These are phyloP conservation scores for Hapsidospora chrysogenum DNA, from an alignment of 495 filamentous ascomycete species.

Conservation along the genomic window DNA sequence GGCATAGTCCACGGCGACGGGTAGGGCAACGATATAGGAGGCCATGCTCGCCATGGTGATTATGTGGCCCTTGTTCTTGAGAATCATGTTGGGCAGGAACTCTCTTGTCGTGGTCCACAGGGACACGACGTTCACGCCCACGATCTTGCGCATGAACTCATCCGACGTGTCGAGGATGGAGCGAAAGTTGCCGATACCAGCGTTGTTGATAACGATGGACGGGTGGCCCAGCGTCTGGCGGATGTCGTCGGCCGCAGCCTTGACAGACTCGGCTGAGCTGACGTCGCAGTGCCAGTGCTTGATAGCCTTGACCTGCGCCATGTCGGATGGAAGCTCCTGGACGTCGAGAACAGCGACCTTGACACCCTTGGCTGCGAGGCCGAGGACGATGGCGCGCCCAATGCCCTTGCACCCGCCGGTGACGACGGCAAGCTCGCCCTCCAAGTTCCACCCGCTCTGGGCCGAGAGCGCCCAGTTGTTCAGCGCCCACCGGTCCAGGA, in stretches of 20 bases:
- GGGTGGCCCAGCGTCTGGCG: conserved; percentile 28
- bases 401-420: conserved; percentile 42
- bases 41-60: conserved; percentile 37
- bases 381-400: conserved; percentile 29
- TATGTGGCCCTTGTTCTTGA: conserved; percentile 40
- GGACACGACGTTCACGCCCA: conserved; percentile 39
- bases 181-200: conserved; percentile 31
- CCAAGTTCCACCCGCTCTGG: conserved; percentile 19
- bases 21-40: conserved; percentile 29
- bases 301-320: conserved; percentile 19
- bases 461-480: conserved; percentile 29
- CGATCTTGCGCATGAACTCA: conserved; percentile 27
- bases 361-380: conserved; percentile 25
- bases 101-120: conserved; percentile 40
- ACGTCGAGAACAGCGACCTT: conserved; percentile 35
- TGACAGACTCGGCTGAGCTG: conserved; percentile 28
- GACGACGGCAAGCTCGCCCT: conserved; percentile 32
- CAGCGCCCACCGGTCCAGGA: conserved; percentile 22
- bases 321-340: conserved; percentile 1
- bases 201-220: conserved; percentile 44
- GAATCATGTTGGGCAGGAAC: conserved; percentile 42
- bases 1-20: conserved; percentile 35
- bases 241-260: conserved; percentile 24
- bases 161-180: conserved; percentile 33
- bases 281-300: conserved; percentile 23